phyloP scores from a whole-genome alignment of 306 rosid genomes.

The Heteromeles arbutifolia region DNA sequence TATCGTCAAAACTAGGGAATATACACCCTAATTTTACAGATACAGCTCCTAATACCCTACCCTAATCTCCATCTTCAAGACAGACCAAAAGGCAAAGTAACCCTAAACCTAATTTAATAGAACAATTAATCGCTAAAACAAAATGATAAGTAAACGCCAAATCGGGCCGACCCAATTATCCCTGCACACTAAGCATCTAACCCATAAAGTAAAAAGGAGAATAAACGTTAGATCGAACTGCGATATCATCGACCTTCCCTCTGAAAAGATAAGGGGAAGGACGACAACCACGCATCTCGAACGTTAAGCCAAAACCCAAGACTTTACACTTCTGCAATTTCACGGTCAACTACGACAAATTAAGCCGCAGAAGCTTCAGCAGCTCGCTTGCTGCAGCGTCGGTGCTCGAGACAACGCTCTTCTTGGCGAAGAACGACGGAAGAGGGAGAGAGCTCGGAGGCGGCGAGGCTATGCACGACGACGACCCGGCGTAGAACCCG shows the following conservation, averaged over 20 bases:
- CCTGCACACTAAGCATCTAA: background rate
- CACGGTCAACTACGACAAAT: background rate
- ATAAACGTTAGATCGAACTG: background rate
- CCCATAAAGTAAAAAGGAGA: background rate
- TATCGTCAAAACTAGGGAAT: background rate
- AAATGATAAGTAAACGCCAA: background rate
- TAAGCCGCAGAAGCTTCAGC: constrained; percentile 29
- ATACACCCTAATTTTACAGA: background rate
- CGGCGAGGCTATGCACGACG: constrained; percentile 27
- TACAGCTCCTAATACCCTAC: background rate
- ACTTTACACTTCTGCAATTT: background rate
- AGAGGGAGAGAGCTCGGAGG: constrained; percentile 55
- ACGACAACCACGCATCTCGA: constrained; percentile 17
- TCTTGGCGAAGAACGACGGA: constrained; percentile 37
- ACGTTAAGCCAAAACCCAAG: constrained; percentile 4
- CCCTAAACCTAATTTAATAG: background rate
- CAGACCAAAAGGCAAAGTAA: background rate
- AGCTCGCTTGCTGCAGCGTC: constrained; percentile 33
- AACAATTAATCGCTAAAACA: background rate
- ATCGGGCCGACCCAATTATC: background rate
- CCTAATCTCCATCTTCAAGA: background rate
- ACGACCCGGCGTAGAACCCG: constrained; percentile 39
- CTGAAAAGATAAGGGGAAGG: constrained; percentile 37
- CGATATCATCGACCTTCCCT: background rate
- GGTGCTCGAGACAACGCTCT: background rate